Conservation (phyloP, 2,329 filamentous ascomycete species). For the Dothiorella sarmentorum region DNA sequence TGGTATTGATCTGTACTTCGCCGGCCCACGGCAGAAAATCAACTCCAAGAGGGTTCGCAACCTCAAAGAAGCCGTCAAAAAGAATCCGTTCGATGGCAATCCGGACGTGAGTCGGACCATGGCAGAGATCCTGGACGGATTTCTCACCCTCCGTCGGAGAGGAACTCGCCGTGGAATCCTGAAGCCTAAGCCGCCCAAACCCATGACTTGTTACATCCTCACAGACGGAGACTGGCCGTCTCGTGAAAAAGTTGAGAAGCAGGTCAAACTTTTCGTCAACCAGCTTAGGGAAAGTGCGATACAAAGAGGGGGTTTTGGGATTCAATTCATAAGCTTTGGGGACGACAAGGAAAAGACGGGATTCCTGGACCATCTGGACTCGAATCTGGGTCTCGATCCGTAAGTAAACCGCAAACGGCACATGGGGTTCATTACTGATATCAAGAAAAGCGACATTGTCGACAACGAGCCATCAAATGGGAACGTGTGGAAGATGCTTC, state of each 20-base stretch:
- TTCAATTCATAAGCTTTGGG: constrained; percentile 28
- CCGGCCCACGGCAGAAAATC: constrained; percentile 1
- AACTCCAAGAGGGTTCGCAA: constrained; percentile 1
- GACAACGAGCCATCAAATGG: neutral
- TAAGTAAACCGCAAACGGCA: neutral
- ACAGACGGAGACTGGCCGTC: constrained; percentile 20
- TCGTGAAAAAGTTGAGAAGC: constrained; percentile 1
- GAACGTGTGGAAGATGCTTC: constrained; percentile 17
- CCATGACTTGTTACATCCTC: constrained; percentile 18
- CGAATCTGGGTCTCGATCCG: constrained; percentile 21
- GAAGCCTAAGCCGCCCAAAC: neutral
- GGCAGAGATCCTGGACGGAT: neutral
- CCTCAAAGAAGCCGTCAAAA: neutral
- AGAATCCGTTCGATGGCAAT: neutral
- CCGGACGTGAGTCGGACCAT: constrained; percentile 10
- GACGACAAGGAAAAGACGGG: constrained; percentile 17
- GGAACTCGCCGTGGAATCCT: too few relatives aligned
- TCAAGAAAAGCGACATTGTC: constrained; percentile 12
- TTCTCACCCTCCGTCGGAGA: neutral
- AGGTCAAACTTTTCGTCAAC: constrained; percentile 13
- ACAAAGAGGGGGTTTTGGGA: constrained; percentile 18
- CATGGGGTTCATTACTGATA: neutral
- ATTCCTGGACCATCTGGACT: constrained; percentile 10
- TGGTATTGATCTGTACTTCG: constrained; percentile 24
- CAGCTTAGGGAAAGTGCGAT: constrained; percentile 4